Base-by-base conservation (phyloP, 2,329 filamentous ascomycete species). In the Pochonia chlamydosporia region DNA sequence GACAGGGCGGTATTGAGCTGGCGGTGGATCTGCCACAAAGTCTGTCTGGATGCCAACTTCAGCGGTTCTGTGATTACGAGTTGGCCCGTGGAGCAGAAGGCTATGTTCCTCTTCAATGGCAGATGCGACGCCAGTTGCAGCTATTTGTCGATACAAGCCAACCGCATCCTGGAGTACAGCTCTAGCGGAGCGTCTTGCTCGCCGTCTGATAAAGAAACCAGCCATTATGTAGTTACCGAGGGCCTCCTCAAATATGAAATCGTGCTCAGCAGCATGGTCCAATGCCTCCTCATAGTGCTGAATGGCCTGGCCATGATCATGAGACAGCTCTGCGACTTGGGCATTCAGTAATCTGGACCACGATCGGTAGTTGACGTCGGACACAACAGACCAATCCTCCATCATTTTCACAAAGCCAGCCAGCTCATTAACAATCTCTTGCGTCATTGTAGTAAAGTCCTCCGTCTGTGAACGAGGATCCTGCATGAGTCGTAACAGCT, bases 161-260 rank as follows among this genome's bases (percentile, higher is more conserved):
- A 88, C 73, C 3, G 82, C 78, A 52, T 90, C 86, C 26, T 78
- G 75, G 14, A 91, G 67, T 1, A 84, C 77, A n/a, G 81, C 76
- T 45, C 83, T 77, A 23, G 87, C 87, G 30, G 85, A 84, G 51
- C 87, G 71, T 33, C 80, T 74, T 3, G 85, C 82, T 11, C 78
- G 76, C 51, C 77, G 74, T 13, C 86, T 74, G 45, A 87, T 71
- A 51, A 89, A 80, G 59, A 82, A 84, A 9, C 84, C 84, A 2
- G 82, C 85, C 69, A 90, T 85, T 25, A 90, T 70, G 59, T 88
- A 87, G 58, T 86, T 85, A 14, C 81, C 79, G 2, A 89, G 71
- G 0, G 84, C 87, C 61, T 90, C 85, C 50, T 91, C 87, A 43
- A 89, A 77, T 3, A 76, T 59, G 52, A 87, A 85, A 37, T 75